A percentile compares a stretch with the other conserved stretches of the same genome.
Conservation (phyloP, 495 filamentous ascomycete species). For the Tuber umbilicatum region DNA sequence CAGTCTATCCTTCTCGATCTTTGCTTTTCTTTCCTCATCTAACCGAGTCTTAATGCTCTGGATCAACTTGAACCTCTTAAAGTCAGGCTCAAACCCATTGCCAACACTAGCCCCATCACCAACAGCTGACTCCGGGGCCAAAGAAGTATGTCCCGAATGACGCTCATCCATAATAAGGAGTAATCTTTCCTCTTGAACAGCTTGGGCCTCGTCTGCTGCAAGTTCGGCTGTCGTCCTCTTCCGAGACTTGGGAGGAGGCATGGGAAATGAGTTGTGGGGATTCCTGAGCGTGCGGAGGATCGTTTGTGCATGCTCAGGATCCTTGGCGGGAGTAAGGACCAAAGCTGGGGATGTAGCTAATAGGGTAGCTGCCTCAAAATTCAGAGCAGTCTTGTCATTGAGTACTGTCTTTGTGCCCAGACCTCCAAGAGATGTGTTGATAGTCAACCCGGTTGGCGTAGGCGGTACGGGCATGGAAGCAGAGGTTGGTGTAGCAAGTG, state of each 20-base stretch:
- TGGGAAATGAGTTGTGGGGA: conserved; percentile 64
- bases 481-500: conserved; percentile 58
- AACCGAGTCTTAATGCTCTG: conserved; percentile 74
- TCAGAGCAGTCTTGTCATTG: conserved; percentile 59
- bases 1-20: conserved; percentile 55
- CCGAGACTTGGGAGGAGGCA: conserved; percentile 76
- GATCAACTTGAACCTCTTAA: conserved; percentile 83
- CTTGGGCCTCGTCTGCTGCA: conserved; percentile 84
- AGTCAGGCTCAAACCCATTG: conserved; percentile 70
- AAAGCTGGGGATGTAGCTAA: conserved; percentile 65
- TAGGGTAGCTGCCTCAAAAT: conserved; percentile 65
- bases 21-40: conserved; percentile 60
- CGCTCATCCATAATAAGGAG: conserved; percentile 93
- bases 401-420: conserved; percentile 64
- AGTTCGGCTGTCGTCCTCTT: conserved; percentile 93
- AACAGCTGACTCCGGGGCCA: conserved; percentile 56
- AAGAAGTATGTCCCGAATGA: conserved; percentile 53
- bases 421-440: conserved; percentile 47
- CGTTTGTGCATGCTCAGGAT: conserved; percentile 57
- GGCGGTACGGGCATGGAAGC: conserved; percentile 57
- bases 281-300: conserved; percentile 64
- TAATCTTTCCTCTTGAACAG: conserved; percentile 78
- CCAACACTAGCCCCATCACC: conserved; percentile 67
- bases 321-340: conserved; percentile 65
- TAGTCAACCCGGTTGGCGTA: conserved; percentile 50